phyloP scores from a whole-genome alignment of 371 early-diverging fungal species.

The Mortierella sp. region DNA sequence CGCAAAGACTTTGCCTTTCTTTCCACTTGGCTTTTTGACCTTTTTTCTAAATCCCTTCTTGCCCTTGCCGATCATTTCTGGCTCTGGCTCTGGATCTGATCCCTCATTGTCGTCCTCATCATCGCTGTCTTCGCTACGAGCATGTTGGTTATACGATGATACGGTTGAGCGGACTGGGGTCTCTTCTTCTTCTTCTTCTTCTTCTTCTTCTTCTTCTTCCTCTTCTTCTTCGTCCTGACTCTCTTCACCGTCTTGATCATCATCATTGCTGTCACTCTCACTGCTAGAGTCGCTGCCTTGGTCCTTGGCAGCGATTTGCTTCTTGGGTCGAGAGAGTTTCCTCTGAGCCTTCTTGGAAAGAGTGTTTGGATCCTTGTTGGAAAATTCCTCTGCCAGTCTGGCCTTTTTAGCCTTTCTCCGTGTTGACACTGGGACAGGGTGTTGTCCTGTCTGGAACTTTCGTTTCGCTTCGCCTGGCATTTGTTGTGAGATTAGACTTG shows the following conservation, averaged over 20 bases:
- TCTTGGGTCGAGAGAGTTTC: conserved; percentile 21
- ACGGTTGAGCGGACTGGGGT: no score
- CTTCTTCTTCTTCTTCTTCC: conserved; percentile 14
- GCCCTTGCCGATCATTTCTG: conserved; percentile 32
- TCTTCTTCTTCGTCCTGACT: conserved; percentile 13
- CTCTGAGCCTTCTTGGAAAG: conserved; percentile 41
- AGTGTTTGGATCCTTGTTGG: conserved; percentile 11
- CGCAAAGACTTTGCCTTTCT: conserved; percentile 51
- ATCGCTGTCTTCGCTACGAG: conserved; percentile 16
- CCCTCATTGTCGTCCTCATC: no score
- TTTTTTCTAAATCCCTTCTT: conserved; percentile 46
- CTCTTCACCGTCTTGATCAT: conserved; percentile 26
- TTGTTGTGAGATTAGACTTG: no score
- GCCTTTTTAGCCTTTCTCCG: conserved; percentile 48
- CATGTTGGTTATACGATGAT: no score
- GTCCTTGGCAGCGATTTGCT: conserved; percentile 2
- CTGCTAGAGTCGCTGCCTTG: background rate
- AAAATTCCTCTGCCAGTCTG: conserved; percentile 20
- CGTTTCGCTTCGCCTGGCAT: conserved; percentile 43
- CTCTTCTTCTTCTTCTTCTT: conserved; percentile 18
- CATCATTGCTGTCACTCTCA: conserved; percentile 8
- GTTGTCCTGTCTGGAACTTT: conserved; percentile 45
- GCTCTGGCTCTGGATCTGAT: no score
- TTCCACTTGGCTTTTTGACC: conserved; percentile 50
- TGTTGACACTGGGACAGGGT: conserved; percentile 42